phyloP scores from a whole-genome alignment of 257 asterid species.

The Przewalskia tangutica region DNA sequence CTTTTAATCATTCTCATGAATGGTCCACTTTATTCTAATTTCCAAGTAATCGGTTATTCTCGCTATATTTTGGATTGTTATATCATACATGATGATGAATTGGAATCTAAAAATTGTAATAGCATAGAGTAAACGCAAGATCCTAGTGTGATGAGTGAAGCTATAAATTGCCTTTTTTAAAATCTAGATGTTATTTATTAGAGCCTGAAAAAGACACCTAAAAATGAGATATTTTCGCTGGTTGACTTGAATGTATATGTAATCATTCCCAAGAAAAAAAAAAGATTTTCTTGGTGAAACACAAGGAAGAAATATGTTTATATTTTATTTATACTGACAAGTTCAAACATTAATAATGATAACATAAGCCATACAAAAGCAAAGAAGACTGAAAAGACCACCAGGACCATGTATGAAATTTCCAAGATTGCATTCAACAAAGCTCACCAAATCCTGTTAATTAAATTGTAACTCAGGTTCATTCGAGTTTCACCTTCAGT shows the following conservation, averaged over 20 bases:
- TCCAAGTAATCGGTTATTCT: neutral
- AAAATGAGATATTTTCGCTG: too few relatives aligned
- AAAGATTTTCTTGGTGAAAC: too few relatives aligned
- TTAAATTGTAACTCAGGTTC: neutral
- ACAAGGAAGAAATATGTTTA: neutral
- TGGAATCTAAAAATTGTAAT: neutral
- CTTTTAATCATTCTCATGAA: neutral
- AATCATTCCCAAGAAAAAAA: too few relatives aligned
- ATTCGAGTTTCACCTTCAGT: neutral
- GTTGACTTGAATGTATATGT: too few relatives aligned
- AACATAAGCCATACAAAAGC: neutral
- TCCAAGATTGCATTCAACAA: neutral
- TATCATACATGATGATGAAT: neutral
- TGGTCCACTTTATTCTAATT: neutral
- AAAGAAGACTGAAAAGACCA: neutral
- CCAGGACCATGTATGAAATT: neutral
- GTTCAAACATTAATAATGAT: neutral
- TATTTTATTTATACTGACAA: neutral
- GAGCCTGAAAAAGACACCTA: neutral
- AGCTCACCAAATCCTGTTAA: neutral
- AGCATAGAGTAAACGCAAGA: too few relatives aligned
- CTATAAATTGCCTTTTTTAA: too few relatives aligned
- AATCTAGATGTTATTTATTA: too few relatives aligned
- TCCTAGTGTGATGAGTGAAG: too few relatives aligned
- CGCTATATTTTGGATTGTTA: neutral